These are phyloP conservation scores for Apiospora aurea DNA, from an alignment of 2,329 filamentous ascomycete species.

Conservation along the genomic window DNA sequence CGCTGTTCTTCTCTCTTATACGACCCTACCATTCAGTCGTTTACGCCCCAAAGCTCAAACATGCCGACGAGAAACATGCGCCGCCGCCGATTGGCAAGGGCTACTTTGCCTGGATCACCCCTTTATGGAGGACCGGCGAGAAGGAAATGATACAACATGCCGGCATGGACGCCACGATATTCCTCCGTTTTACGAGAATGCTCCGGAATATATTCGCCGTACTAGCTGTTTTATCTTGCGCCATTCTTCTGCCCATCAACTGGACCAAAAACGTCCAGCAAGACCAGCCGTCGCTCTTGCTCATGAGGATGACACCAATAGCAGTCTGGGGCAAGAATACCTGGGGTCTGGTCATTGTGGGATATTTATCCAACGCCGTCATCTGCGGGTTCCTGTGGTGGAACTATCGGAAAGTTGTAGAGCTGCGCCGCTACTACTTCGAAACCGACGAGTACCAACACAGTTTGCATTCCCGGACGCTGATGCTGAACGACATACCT, in stretches of 20 bases:
- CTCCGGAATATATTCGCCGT: slow-evolving; percentile 86
- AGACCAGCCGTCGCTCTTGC: slow-evolving; percentile 50
- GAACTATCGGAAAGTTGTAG: slow-evolving; percentile 80
- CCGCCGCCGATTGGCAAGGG: slow-evolving; percentile 87
- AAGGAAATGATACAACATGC: slow-evolving; percentile 79
- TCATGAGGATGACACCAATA: slow-evolving; percentile 66
- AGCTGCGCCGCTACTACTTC: slow-evolving; percentile 80
- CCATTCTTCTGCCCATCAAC: slow-evolving; percentile 84
- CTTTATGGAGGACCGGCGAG: slow-evolving; percentile 81
- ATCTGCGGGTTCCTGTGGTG: slow-evolving; percentile 85
- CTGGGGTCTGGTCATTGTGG: slow-evolving; percentile 66
- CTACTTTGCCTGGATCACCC: slow-evolving; percentile 86
- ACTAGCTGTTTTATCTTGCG: slow-evolving; percentile 75
- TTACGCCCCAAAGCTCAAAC: slow-evolving; percentile 92
- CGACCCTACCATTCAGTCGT: slow-evolving; percentile 91
- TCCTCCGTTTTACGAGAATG: slow-evolving; percentile 89
- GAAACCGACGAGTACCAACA: slow-evolving; percentile 86
- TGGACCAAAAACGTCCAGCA: slow-evolving; percentile 56
- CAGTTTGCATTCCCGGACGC: slow-evolving; percentile 78
- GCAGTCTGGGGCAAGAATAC: slow-evolving; percentile 59
- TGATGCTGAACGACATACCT: slow-evolving; percentile 78
- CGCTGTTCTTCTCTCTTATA: slow-evolving; percentile 84
- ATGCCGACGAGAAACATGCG: slow-evolving; percentile 88
- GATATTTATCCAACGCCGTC: slow-evolving; percentile 74
- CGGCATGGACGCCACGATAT: slow-evolving; percentile 89